These are phyloP conservation scores for Wallemia hederae DNA, from an alignment of 1,284 basidiomycete genomes.

Conservation along the genomic window DNA sequence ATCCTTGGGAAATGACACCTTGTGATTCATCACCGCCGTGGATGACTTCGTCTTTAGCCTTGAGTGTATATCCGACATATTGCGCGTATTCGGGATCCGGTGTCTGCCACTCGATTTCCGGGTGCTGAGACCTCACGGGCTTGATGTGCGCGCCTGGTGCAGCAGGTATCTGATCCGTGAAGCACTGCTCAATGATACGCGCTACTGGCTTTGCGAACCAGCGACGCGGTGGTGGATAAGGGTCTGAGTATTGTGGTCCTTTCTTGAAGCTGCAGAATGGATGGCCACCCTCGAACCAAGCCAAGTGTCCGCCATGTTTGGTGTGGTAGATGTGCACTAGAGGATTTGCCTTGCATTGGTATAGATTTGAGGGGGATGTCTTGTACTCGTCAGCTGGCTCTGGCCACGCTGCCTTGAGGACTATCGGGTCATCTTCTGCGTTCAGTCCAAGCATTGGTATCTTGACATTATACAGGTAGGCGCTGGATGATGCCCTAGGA, in stretches of 20 bases:
- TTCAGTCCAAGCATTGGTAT: not conserved
- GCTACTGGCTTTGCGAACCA: not conserved
- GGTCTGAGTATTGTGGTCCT: not conserved
- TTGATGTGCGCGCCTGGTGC: not conserved
- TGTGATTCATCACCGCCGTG: not conserved
- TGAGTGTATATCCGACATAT: not conserved
- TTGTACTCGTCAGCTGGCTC: not conserved
- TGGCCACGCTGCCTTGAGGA: not conserved
- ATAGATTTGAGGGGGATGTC: not conserved
- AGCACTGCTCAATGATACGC: not conserved
- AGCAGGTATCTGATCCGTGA: not conserved
- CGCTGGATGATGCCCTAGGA: not conserved
- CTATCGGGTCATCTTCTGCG: not conserved
- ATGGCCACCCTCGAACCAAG: not conserved
- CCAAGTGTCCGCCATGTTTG: not conserved
- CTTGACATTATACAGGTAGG: not conserved
- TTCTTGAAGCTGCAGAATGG: not conserved
- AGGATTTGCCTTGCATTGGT: not conserved
- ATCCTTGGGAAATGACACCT: not conserved
- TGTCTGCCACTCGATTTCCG: not conserved
- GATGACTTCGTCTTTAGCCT: not conserved
- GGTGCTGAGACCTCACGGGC: not conserved
- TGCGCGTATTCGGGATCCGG: not conserved
- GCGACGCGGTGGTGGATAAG: not conserved
- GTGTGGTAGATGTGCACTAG: not conserved